A percentile compares a stretch with the other conserved stretches of the same genome.
Conservation (phyloP, 1,284 basidiomycete species). For the Fomitopsis betulina region DNA sequence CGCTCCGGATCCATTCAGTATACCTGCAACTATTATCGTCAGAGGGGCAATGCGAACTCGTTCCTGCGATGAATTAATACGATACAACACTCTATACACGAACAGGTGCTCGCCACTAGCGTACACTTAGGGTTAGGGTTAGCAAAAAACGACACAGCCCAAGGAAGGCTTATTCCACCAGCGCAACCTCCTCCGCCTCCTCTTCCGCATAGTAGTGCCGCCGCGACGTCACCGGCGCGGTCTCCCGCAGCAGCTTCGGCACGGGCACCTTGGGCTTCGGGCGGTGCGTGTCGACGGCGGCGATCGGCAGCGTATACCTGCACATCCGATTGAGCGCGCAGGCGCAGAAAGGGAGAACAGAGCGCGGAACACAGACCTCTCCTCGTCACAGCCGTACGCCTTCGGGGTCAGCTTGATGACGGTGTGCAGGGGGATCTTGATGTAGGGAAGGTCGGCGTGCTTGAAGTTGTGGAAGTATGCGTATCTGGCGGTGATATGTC, state of each 20-base stretch:
- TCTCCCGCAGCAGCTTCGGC: conserved; percentile 6
- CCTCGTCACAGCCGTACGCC: conserved; percentile 98
- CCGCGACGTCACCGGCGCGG: conserved; percentile 31
- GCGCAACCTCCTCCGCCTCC: background rate
- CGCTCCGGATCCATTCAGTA: no score
- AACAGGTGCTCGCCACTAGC: no score
- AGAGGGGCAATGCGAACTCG: no score
- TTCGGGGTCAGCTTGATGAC: conserved; percentile 98
- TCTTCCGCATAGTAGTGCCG: conserved; percentile 28
- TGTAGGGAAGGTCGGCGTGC: conserved; percentile 94
- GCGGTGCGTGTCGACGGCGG: conserved; percentile 90
- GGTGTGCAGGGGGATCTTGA: conserved; percentile 95
- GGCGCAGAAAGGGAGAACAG: background rate
- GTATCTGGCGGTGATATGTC: conserved; percentile 46
- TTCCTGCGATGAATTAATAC: no score
- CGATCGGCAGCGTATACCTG: conserved; percentile 83
- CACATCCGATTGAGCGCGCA: background rate
- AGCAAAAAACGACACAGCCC: no score
- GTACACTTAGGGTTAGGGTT: no score
- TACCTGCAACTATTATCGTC: no score
- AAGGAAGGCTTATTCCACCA: background rate
- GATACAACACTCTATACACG: no score
- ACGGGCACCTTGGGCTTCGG: conserved; percentile 65
- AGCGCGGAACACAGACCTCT: conserved; percentile 51
- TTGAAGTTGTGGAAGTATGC: conserved; percentile 93